Conservation (phyloP, 768 basidiomycete genomes). For the Boletus fagicola region DNA sequence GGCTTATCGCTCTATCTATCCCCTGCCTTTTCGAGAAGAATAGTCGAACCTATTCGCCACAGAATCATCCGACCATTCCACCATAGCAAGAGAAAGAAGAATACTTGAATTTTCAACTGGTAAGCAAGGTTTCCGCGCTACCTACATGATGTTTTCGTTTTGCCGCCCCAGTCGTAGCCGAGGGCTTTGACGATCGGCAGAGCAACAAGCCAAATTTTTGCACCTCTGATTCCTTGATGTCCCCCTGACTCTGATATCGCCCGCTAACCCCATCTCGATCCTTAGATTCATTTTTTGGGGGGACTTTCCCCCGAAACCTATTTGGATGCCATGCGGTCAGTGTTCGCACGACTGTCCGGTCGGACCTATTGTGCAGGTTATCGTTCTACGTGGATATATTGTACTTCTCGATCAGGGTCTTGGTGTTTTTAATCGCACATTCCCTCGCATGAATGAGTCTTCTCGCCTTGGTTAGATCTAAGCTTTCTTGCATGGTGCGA, state of each 20-base stretch:
- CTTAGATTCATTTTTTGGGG: neutral
- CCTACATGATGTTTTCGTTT: constrained; percentile 53
- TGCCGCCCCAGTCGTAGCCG: constrained; percentile 78
- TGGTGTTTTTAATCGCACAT: constrained; percentile 62
- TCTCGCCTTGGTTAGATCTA: constrained; percentile 61
- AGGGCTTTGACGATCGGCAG: constrained; percentile 61
- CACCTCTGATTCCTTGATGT: constrained; percentile 49
- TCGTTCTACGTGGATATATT: constrained; percentile 3
- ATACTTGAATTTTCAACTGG: constrained; percentile 7
- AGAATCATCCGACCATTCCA: constrained; percentile 22
- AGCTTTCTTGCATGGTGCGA: constrained; percentile 33
- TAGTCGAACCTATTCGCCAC: constrained; percentile 61
- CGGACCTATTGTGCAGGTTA: neutral
- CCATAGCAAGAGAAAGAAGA: neutral
- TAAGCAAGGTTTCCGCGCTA: constrained; percentile 26
- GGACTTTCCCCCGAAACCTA: neutral
- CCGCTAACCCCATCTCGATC: constrained; percentile 11
- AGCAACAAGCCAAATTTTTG: constrained; percentile 67
- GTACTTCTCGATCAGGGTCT: constrained; percentile 49
- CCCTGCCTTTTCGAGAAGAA: constrained; percentile 64
- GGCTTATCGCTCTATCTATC: constrained; percentile 70
- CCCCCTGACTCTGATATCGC: neutral
- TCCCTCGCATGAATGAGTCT: constrained; percentile 70
- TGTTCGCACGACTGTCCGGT: constrained; percentile 5
- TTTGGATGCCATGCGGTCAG: neutral